phyloP scores from a whole-genome alignment of 257 asterid species.

The Striga asiatica region DNA sequence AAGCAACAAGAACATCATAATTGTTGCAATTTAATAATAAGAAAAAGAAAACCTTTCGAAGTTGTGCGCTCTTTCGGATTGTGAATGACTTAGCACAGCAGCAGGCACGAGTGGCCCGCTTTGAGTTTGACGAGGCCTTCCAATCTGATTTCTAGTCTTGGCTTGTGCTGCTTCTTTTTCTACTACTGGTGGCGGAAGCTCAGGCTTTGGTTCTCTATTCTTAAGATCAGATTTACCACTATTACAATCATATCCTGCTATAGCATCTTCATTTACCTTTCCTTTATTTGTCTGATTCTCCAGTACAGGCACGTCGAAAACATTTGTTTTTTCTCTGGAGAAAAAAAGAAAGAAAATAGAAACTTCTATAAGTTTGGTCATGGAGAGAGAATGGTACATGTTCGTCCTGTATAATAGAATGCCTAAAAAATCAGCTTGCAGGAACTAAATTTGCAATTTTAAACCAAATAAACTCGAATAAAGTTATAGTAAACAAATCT shows the following conservation, averaged over 20 bases:
- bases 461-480: slow-evolving; percentile 3
- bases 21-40: neutral
- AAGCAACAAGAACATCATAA: slow-evolving; percentile 12
- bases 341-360: slow-evolving; percentile 10
- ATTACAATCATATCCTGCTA: slow-evolving; percentile 31
- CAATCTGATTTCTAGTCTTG: slow-evolving; percentile 43
- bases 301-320: slow-evolving; percentile 24
- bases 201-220: slow-evolving; percentile 39
- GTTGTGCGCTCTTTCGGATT: slow-evolving; percentile 52
- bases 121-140: slow-evolving; percentile 64
- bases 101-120: slow-evolving; percentile 93
- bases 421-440: neutral
- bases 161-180: slow-evolving; percentile 46
- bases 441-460: neutral
- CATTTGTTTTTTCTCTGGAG: slow-evolving; percentile 43
- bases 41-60: slow-evolving; percentile 50
- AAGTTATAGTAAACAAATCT: slow-evolving; percentile 2
- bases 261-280: slow-evolving; percentile 28
- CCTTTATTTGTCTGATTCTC: slow-evolving; percentile 32
- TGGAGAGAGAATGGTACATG: slow-evolving; percentile 3
- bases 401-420: slow-evolving; percentile 7
- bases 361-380: neutral
- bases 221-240: slow-evolving; percentile 27
- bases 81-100: slow-evolving; percentile 45
- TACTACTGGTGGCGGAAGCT: slow-evolving; percentile 31